Evolutionary conservation across 148 eudicot genomes (phyloP), one percentile per base, ranked within the genome.

Genomic region (Selenicereus undatus): DNA sequence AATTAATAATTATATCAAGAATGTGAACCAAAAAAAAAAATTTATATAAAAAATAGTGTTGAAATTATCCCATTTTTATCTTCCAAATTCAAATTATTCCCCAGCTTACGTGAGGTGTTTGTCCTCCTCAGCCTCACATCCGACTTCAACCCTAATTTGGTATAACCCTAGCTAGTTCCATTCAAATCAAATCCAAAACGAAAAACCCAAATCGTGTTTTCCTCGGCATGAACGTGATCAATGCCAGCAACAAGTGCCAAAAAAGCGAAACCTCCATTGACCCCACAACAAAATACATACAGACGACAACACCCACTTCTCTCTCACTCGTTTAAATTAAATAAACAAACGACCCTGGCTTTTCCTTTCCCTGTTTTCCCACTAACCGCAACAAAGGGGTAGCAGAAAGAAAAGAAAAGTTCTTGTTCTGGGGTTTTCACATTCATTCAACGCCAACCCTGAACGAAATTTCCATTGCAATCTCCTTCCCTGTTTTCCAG

Each of bases 331-430:
- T 56, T 56, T 56, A 16, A 56, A 56, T 56, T 14, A 56, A 52
- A 52, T 60, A 60, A 60, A 22, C 20, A 60, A 64, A 64, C 68
- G 66, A n/a, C 68, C 29, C 68, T 64, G 29, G 68, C 62, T 56
- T 56, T 56, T n/a, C 62, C 22, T 64, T 64, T 64, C 68, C 29
- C 11, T 64, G 68, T n/a, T 64, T 64, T 64, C 68, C 68, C 68
- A 64, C 68, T 64, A 64, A 64, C 68, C 68, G 29, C 68, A n/a
- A 64, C 26, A 64, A 24, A 9, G 13, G 62, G 62, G 62, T 17
- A 56, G 62, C 7, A 56, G 27, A 64, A 17, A 24, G 27, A 64
- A 21, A 21, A 62, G 68, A 62, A 62, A 64, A 24, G 68, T 29
- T 64, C 68, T n/a, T n/a, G 7, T 64, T 64, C 68, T 64, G 68